Evolutionary conservation across 2,329 filamentous ascomycete species (phyloP), one percentile per base, ranked within the genome.

Genomic region (Xylariaceae sp.): DNA sequence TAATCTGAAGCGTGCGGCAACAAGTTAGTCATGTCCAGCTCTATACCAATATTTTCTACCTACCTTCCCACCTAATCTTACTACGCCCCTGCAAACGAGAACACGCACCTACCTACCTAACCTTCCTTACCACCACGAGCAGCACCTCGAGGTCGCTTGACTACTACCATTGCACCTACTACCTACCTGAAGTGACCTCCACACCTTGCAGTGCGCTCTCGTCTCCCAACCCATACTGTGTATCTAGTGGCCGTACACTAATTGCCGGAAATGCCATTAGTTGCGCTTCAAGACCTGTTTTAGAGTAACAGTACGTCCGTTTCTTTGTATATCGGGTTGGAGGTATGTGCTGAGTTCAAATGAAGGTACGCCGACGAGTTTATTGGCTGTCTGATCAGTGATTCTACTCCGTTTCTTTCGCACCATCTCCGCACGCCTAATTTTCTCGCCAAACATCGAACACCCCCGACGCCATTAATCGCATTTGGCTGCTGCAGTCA

Each of bases 101-200:
- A 28, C 18, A n/a, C 14, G 14, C 4, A 11, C 17, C 4, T 31
- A 14, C n/a, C 29, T 18, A 18, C 15, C 11, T n/a, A n/a, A n/a
- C n/a, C n/a, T n/a, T n/a, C n/a, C n/a, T n/a, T n/a, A n/a, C n/a
- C n/a, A n/a, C n/a, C n/a, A n/a, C n/a, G n/a, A n/a, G 21, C 21
- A 24, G 11, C 21, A 24, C 11, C 21, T 24, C 11, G 21, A 11
- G 21, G 11, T 24, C 21, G 21, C 21, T 24, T 24, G 21, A 24
- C 21, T 24, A 24, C 21, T 43, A 35, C 31, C 18, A 39, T 43
- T 34, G 29, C 33, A 40, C 37, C 34, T 31, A n/a, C n/a, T n/a
- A n/a, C n/a, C n/a, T n/a, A n/a, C n/a, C n/a, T n/a, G n/a, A n/a
- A n/a, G n/a, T n/a, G 30, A 33, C 26, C 28, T 21, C 35, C n/a